Conservation (phyloP, 208 protist genomes). For the Herpetomonas tarakana region DNA sequence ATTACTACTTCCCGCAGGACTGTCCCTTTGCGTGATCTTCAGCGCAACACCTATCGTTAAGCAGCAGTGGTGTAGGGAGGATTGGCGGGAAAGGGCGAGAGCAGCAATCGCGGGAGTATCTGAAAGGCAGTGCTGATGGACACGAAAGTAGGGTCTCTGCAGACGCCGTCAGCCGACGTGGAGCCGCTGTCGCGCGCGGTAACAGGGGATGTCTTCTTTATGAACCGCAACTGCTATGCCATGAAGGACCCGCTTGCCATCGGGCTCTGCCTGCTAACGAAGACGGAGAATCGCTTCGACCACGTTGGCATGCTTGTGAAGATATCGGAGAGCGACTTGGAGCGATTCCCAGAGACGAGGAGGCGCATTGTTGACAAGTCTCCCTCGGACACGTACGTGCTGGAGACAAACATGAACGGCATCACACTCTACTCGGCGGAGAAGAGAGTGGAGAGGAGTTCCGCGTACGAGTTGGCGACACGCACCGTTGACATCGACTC, state of each 20-base stretch:
- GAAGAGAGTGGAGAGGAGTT: conserved; percentile 52
- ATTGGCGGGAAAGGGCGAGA: no score
- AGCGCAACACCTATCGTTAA: no score
- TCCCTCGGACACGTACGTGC: conserved; percentile 70
- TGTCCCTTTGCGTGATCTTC: no score
- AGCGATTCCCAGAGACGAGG: conserved; percentile 22
- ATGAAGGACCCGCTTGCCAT: conserved; percentile 71
- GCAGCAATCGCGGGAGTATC: no score
- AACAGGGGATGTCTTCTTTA: conserved; percentile 77
- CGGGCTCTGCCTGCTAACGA: conserved; percentile 63
- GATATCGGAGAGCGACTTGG: conserved; percentile 33
- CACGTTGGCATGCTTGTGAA: conserved; percentile 82
- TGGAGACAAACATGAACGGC: conserved; percentile 78
- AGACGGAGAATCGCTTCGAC: conserved; percentile 78
- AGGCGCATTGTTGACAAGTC: conserved; percentile 37
- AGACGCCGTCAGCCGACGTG: no score
- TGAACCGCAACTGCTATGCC: conserved; percentile 71
- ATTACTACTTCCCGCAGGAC: not conserved
- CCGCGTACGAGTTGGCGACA: conserved; percentile 43
- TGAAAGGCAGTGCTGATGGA: no score
- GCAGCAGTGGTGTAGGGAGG: no score
- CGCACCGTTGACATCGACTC: conserved; percentile 26
- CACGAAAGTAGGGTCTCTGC: no score
- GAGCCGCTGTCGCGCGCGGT: no score
- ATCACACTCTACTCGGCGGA: conserved; percentile 68